Base-by-base conservation (phyloP, 768 basidiomycete species). In the Dioszegia hungarica region DNA sequence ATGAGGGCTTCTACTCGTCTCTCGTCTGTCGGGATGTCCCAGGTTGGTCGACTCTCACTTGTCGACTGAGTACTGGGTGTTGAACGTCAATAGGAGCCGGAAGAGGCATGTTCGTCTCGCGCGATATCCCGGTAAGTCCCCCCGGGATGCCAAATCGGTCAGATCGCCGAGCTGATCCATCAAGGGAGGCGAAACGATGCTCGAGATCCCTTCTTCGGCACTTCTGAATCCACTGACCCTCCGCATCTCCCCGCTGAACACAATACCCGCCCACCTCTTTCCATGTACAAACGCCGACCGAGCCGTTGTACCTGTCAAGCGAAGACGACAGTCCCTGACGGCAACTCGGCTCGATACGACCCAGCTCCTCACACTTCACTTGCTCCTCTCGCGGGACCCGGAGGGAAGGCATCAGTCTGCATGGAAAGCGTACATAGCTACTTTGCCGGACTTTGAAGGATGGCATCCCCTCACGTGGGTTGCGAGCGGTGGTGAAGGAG, bases 401-500 rank as follows among this genome's bases (percentile, higher is more conserved):
- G 65, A 46, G 55, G n/a, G 67, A 70, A 6, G 73, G 78, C 81
- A 62, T 73, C 72, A 14, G 86, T 85, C 73, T 83, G 54, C 60
- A 3, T 74, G 69, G 67, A 19, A 56, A 11, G 34, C 51, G 1
- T 95, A 90, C 71, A 84, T 95, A 43, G 84, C 86, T 0, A 80
- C 84, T 1, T 77, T 97, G 25, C 94, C 94, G 72, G 72, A 53
- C 76, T 93, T 98, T 73, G 80, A 80, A 38, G 79, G 79, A 24
- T 76, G 74, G 70, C 91, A 95, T 77, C 94, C 93, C 5, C 78
- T 95, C n/a, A 82, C 85, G 19, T 91, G 89, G 89, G 17, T 57
- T 31, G 12, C 47, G 3, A 51, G 12, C 45, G 2, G 50, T 57
- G 0, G 43, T 24, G 33, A 37, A 56, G 14, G 14, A 31, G 6